phyloP scores from a whole-genome alignment of 176 grass and related monocot species.

The Carex littledalei region DNA sequence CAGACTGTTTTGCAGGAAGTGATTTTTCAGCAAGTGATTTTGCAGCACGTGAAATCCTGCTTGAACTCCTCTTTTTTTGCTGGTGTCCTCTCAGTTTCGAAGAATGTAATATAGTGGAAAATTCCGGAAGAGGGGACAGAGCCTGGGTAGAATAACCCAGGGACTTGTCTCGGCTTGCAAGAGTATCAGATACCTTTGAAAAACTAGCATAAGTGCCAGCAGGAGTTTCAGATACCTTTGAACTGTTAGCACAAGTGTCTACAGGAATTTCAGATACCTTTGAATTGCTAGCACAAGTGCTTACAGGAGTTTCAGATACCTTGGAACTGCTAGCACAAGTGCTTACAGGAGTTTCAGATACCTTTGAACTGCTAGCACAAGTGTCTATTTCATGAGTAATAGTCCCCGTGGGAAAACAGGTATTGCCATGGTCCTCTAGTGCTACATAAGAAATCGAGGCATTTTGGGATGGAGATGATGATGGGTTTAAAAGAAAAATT shows the following conservation, averaged over 20 bases:
- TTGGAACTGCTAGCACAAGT: conserved; percentile 31
- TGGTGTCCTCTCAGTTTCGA: conserved; percentile 26
- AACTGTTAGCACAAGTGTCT: conserved; percentile 26
- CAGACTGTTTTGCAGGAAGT: conserved; percentile 9
- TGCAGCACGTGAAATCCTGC: conserved; percentile 27
- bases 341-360: conserved; percentile 36
- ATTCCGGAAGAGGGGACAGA: conserved; percentile 8
- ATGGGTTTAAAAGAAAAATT: conserved; percentile 33
- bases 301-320: conserved; percentile 38
- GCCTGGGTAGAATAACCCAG: background rate
- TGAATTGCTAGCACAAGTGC: conserved; percentile 2
- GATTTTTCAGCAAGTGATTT: conserved; percentile 25
- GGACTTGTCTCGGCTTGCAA: background rate
- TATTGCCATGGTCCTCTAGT: background rate
- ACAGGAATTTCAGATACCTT: conserved; percentile 9
- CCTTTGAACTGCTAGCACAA: conserved; percentile 33
- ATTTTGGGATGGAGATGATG: background rate
- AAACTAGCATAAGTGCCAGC: conserved; percentile 28
- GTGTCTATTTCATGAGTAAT: conserved; percentile 20
- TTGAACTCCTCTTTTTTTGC: conserved; percentile 67
- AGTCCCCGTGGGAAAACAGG: background rate
- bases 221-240: conserved; percentile 37
- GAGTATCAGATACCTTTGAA: background rate
- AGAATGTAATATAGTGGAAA: conserved; percentile 23
- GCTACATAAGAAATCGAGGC: background rate